Evolutionary conservation across 352 stramenopile genomes (phyloP).

Genomic region (Globisporangium radiosum): DNA sequence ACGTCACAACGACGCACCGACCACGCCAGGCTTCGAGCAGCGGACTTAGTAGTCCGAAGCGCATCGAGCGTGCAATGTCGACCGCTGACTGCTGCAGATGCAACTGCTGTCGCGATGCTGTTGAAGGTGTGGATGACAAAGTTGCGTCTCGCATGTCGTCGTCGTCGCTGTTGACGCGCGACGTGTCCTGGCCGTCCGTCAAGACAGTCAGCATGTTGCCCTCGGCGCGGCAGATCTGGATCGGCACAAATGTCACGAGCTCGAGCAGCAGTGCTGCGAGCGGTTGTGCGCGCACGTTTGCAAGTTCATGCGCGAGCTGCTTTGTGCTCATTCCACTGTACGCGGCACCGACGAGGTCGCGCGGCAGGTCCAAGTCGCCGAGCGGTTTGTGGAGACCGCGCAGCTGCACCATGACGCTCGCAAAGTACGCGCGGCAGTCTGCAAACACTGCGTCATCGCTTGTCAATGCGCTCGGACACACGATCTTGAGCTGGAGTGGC

Average conservation of each 20-base stretch:
- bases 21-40: conserved; percentile 13
- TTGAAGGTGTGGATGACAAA: too few relatives aligned
- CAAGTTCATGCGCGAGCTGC: conserved; percentile 3
- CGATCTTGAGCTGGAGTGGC: conserved; percentile 21
- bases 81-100: conserved; percentile 11
- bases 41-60: conserved; percentile 14
- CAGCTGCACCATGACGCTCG: conserved; percentile 40
- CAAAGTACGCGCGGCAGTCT: conserved; percentile 17
- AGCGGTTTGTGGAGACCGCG: conserved; percentile 55
- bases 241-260: conserved; percentile 57
- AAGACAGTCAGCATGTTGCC: conserved; percentile 50
- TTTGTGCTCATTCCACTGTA: conserved; percentile 3
- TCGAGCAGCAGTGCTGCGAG: conserved; percentile 26
- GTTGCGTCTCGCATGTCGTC: too few relatives aligned
- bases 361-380: conserved; percentile 22
- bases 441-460: conserved; percentile 3
- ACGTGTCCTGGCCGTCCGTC: conserved; percentile 32
- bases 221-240: conserved; percentile 70
- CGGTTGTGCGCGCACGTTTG: conserved; percentile 11
- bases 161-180: conserved; percentile 11
- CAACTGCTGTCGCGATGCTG: not conserved
- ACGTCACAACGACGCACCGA: conserved; percentile 14
- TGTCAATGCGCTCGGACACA: conserved; percentile 6
- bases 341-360: conserved; percentile 2
- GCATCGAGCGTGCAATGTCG: conserved; percentile 36